A percentile compares a stretch with the other conserved stretches of the same genome.
These are phyloP conservation scores for Amanita inopinata DNA, from an alignment of 768 basidiomycete species.

Conservation along the genomic window DNA sequence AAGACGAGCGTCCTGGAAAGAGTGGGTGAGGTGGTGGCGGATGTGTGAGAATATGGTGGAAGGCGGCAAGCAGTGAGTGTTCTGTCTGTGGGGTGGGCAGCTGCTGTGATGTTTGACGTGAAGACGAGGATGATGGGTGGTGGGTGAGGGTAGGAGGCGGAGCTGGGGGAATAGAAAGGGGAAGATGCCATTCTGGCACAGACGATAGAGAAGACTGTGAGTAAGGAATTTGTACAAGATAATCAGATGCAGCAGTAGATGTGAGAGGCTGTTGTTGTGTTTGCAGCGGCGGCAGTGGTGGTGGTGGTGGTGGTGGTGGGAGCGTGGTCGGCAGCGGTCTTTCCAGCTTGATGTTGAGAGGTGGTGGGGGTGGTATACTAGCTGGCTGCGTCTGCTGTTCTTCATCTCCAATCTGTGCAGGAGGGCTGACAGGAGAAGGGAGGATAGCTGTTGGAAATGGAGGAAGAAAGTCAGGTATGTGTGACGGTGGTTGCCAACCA, in stretches of 20 bases:
- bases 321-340: not conserved
- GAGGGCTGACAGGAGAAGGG: constrained; percentile 22
- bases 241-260: constrained; percentile 52
- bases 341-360: constrained; percentile 2
- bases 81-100: constrained; percentile 47
- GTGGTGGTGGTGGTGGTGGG: not conserved
- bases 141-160: constrained; percentile 46
- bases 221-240: constrained; percentile 65
- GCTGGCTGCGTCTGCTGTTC: constrained; percentile 26
- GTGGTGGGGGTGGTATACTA: constrained; percentile 1
- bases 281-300: not conserved
- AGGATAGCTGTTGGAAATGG: constrained; percentile 45
- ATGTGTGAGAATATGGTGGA: constrained; percentile 71
- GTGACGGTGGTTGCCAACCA: constrained; percentile 50
- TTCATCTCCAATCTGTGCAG: constrained; percentile 22
- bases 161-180: constrained; percentile 25
- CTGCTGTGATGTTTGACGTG: constrained; percentile 18
- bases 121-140: constrained; percentile 16
- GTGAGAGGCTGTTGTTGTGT: constrained; percentile 30
- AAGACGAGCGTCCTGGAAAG: constrained; percentile 38
- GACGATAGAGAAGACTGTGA: constrained; percentile 59
- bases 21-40: constrained; percentile 41
- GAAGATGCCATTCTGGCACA: constrained; percentile 63
- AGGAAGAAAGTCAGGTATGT: constrained; percentile 60
- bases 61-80: constrained; percentile 56